Base-by-base conservation (phyloP, 2,329 filamentous ascomycete genomes). In the Ophiosphaerella korrae region DNA sequence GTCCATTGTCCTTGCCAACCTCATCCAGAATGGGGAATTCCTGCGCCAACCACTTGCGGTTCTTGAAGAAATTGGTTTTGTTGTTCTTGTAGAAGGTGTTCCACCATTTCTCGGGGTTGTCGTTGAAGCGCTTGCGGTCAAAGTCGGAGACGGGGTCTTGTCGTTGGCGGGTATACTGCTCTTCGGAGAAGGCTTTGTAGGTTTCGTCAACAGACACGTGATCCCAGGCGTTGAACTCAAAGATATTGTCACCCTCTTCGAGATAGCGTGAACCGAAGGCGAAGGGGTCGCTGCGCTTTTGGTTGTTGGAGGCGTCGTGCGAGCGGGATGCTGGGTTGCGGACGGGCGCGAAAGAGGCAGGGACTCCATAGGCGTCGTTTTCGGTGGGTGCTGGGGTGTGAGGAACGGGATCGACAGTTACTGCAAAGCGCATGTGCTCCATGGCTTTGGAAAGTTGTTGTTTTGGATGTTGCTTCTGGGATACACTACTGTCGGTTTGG, bases 1-100 rank as follows among this genome's bases (percentile, higher is more conserved):
- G 90, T 2, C 88, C 86, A 50, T 86, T 86, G 56, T 85, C 82
- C 50, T 82, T 78, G 11, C 89, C 93, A 43, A 96, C 82, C 50
- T 89, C 83, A 21, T 82, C 84, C n/a, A 99, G 78, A 3, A 97
- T 78, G 0, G 94, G 94, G 60, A 99, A 99, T 74, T 99, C 94
- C 74, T 97, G 93, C 58, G 89, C 88, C 29, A 99, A 79, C 94
- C 94, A 99, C 73, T 97, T 97, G 58, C 94, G 85, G 71, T 99
- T 89, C 77, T 99, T 99, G 85, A 99, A 99, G 77, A 99, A 99
- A 70, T 97, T 97, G 66, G 88, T 84, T 16, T 89, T 90, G 76
- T 99, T 97, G 78, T 97, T 96, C 77, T 94, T 92, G 80, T 99
- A 99, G 77, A 99, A 99, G 48, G 89, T 78, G 68, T 99, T 94